A percentile compares a stretch with the other conserved stretches of the same genome.
These are phyloP conservation scores for Blumeria graminis DNA, from an alignment of 2,329 filamentous ascomycete genomes.

Conservation along the genomic window DNA sequence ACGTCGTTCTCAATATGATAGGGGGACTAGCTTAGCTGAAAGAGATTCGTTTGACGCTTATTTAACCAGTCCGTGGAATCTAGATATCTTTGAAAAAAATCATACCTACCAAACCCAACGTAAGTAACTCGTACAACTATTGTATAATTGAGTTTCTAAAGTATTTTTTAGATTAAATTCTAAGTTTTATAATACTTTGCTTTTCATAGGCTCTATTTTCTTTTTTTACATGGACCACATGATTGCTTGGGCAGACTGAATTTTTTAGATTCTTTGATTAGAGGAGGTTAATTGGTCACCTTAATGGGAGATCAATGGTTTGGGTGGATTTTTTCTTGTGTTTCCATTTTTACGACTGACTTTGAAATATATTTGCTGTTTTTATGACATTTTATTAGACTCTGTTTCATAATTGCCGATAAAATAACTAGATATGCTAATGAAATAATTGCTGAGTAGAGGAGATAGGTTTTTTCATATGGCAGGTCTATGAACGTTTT, in stretches of 20 bases:
- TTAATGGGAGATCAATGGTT: not conserved
- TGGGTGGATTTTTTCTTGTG: not conserved
- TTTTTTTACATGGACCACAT: no score
- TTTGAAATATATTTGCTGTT: no score
- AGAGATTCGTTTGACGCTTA: conserved; percentile 9
- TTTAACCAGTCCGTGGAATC: not conserved
- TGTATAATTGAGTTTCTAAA: not conserved
- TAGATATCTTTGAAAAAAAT: not conserved
- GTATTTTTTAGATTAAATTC: not conserved
- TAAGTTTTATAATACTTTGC: no score
- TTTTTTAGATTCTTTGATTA: no score
- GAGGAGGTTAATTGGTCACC: not conserved
- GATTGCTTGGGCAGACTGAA: not conserved
- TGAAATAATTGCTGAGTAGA: no score
- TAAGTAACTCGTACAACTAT: not conserved
- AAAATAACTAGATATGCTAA: no score
- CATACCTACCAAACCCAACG: not conserved
- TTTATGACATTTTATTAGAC: no score
- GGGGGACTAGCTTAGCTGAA: conserved; percentile 48
- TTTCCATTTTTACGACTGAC: not conserved
- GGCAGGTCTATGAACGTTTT: no score
- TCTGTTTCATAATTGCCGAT: no score
- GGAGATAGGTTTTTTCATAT: no score
- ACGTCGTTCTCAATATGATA: conserved; percentile 49
- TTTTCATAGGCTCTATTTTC: no score